These are phyloP conservation scores for Ceratobasidium sp. DNA, from an alignment of 1,284 basidiomycete species.

Conservation along the genomic window DNA sequence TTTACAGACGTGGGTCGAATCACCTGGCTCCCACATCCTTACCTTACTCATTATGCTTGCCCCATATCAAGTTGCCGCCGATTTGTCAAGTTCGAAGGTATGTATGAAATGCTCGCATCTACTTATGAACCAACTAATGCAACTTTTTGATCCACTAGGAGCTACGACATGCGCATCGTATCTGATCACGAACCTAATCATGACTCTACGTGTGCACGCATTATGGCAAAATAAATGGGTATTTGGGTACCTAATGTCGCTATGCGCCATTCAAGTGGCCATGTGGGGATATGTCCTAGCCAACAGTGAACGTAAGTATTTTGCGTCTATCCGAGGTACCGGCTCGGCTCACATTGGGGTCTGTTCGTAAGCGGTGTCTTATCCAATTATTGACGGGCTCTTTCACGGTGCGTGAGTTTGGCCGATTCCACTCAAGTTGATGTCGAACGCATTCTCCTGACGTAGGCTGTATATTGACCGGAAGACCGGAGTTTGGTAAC, in stretches of 20 bases:
- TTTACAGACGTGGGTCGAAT: constrained; percentile 4
- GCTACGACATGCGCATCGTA: constrained; percentile 31
- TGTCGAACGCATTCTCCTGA: neutral
- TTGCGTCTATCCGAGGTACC: neutral
- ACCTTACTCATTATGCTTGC: neutral
- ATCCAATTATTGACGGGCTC: constrained; percentile 25
- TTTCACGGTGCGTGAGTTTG: constrained; percentile 34
- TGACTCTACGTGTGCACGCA: constrained; percentile 30
- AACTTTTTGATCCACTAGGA: neutral
- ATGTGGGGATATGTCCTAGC: constrained; percentile 27
- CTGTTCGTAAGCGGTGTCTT: constrained; percentile 12
- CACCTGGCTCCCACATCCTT: neutral
- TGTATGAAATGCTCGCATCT: neutral
- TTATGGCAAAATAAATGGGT: constrained; percentile 37
- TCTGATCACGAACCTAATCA: constrained; percentile 24
- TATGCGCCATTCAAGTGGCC: constrained; percentile 18
- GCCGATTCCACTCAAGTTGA: neutral
- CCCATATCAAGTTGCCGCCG: neutral
- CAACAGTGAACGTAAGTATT: constrained; percentile 32
- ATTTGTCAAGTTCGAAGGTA: constrained; percentile 34
- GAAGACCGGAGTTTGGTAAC: constrained; percentile 15
- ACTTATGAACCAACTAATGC: neutral
- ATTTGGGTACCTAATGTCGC: constrained; percentile 7
- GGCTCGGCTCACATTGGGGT: neutral
- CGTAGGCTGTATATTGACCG: constrained; percentile 31